phyloP scores from a whole-genome alignment of 177 flowering plant genomes.

The Telopea speciosissima region DNA sequence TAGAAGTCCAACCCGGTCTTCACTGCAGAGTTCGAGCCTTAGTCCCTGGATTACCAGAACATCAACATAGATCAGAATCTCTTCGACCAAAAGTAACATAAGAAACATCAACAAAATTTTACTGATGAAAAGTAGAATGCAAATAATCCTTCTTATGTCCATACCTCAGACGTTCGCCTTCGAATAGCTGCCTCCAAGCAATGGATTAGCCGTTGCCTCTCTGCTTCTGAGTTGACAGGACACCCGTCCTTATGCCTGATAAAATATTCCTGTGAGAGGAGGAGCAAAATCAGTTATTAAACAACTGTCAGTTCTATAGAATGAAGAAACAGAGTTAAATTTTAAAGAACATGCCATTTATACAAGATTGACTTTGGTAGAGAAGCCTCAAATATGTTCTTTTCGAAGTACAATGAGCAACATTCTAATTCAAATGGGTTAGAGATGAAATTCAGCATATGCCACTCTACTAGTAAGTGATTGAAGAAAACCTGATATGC shows the following conservation, averaged over 20 bases:
- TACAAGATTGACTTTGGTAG: not conserved
- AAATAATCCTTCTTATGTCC: slow-evolving; percentile 1
- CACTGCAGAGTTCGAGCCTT: slow-evolving; percentile 72
- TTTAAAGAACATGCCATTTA: not conserved
- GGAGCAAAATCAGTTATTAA: not conserved
- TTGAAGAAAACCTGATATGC: slow-evolving; percentile 63
- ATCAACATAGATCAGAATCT: not conserved
- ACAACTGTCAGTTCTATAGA: not conserved
- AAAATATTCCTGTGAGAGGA: slow-evolving; percentile 60
- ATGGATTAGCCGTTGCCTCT: slow-evolving; percentile 68
- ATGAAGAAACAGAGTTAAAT: not conserved
- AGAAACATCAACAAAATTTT: too few species aligned
- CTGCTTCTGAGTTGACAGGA: slow-evolving; percentile 91
- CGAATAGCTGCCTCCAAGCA: slow-evolving; percentile 85
- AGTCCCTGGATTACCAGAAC: slow-evolving; percentile 50
- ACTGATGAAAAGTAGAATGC: not conserved
- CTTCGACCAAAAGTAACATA: too few species aligned
- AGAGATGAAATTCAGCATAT: not conserved
- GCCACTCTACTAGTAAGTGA: not conserved
- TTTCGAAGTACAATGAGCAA: not conserved
- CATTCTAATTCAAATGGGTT: not conserved
- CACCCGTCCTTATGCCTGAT: slow-evolving; percentile 83
- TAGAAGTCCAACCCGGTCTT: slow-evolving; percentile 77
- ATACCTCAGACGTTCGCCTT: slow-evolving; percentile 79
- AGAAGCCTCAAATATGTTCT: not conserved